Base-by-base conservation (phyloP, 2,329 filamentous ascomycete species). In the Beauveria sp. region DNA sequence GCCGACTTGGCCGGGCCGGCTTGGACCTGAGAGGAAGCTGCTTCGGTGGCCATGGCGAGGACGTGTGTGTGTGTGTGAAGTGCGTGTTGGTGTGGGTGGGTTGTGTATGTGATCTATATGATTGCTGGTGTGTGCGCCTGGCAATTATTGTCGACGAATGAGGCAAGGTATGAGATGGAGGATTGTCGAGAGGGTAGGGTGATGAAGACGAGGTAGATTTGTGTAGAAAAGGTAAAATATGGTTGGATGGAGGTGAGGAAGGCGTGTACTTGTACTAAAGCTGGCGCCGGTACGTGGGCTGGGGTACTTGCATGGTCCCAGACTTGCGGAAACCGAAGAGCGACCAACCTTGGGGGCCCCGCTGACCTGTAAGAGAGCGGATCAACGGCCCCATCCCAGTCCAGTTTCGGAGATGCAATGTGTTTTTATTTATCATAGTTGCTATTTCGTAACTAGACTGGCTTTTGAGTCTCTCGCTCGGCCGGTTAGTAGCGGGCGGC, bases 361-460 rank as follows among this genome's bases (percentile, higher is more conserved):
- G 55, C 55, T 59, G 55, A 50, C 55, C 55, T 59, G 55, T 59
- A 59, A 50, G 55, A 59, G 55, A 59, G 55, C 55, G 55, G 46
- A 50, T 50, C 45, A 48, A 43, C 12, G 20, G 54, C 43, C 54
- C 54, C 43, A 57, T 57, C 43, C 20, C 51, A 38, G 24, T 12
- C 46, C 28, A 34, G 38, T 57, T 57, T 10, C 14, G n/a, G 54
- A 34, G 42, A 34, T n/a, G 53, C 40, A 34, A 42, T 24, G 38
- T 31, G 14, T 8, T 22, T 26, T 50, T 28, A 14, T 16, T 26
- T 50, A n/a, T 31, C 26, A 18, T 50, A 22, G 14, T 50, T 50
- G 45, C 31, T 42, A 5, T 26, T 28, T 59, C 42, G 55, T 50
- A 42, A 42, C 55, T 59, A 59, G 55, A 12, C 24, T 2, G 51